Percentiles rank a stretch among this genome's conserved stretches.
phyloP scores from a whole-genome alignment of 1,284 basidiomycete genomes.

The Ganoderma lingzhi region DNA sequence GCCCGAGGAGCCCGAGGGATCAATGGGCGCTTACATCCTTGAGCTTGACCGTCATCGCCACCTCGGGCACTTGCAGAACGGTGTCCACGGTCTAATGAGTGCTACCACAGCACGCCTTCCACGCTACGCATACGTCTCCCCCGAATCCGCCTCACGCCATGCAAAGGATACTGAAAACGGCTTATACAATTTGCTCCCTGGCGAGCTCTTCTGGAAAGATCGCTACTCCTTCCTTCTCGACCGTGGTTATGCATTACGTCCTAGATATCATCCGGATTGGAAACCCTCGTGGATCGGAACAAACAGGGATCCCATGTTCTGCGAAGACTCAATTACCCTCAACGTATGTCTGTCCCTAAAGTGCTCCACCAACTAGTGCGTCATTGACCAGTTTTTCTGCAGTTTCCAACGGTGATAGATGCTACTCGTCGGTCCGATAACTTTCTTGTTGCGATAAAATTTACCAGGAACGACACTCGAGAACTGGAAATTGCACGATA shows the following conservation, averaged over 20 bases:
- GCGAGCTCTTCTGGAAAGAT: constrained; percentile 12
- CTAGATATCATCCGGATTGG: no score
- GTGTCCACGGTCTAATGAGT: neutral
- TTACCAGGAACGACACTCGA: neutral
- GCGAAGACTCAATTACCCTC: constrained; percentile 18
- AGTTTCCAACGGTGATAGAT: constrained; percentile 32
- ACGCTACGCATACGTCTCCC: constrained; percentile 9
- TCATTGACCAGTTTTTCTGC: neutral
- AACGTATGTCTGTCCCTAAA: neutral
- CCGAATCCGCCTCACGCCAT: neutral
- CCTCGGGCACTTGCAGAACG: neutral
- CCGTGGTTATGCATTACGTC: constrained; percentile 22
- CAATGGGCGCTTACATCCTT: no score
- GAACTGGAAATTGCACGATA: constrained; percentile 26
- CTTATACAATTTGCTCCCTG: neutral
- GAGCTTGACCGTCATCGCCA: no score
- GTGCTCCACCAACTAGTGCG: neutral
- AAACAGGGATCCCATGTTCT: constrained; percentile 10
- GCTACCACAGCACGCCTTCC: constrained; percentile 1
- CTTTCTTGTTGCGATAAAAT: constrained; percentile 35
- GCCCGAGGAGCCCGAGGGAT: no score
- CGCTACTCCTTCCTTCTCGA: constrained; percentile 4
- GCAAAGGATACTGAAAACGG: neutral
- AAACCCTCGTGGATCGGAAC: constrained; percentile 25
- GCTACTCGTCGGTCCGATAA: constrained; percentile 33